A percentile compares a stretch with the other conserved stretches of the same genome.
Evolutionary conservation across 208 protist genomes (phyloP).

Genomic region (Trypanosoma rangeli): DNA sequence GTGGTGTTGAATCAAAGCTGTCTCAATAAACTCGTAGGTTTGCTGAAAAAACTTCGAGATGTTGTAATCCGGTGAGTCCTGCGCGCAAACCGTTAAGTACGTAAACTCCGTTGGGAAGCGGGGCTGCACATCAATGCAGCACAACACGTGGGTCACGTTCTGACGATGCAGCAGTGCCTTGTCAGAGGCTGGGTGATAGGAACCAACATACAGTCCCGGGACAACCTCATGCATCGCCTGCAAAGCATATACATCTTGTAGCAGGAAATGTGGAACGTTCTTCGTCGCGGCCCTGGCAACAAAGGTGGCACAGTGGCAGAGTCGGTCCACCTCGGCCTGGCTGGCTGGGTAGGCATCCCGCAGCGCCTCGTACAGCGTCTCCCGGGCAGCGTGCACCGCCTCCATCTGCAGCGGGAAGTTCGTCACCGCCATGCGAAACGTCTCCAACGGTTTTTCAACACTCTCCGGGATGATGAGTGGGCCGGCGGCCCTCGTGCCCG

Average conservation of each 20-base stretch:
- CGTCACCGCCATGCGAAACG: slow-evolving; percentile 61
- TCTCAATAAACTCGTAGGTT: slow-evolving; percentile 79
- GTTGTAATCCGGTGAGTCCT: slow-evolving; percentile 47
- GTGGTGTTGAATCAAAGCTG: slow-evolving; percentile 41
- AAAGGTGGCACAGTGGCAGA: slow-evolving; percentile 7
- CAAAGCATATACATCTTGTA: slow-evolving; percentile 21
- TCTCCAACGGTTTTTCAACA: slow-evolving; percentile 39
- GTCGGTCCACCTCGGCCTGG: slow-evolving; percentile 8
- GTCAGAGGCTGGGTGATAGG: slow-evolving; percentile 59
- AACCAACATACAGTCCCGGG: slow-evolving; percentile 78
- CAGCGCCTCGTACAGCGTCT: slow-evolving; percentile 28
- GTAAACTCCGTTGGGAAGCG: slow-evolving; percentile 61
- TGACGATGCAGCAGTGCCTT: slow-evolving; percentile 36
- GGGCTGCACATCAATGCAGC: slow-evolving; percentile 55
- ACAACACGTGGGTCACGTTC: slow-evolving; percentile 75
- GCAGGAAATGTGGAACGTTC: slow-evolving; percentile 23
- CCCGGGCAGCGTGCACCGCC: slow-evolving; percentile 20
- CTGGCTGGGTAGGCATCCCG: slow-evolving; percentile 17
- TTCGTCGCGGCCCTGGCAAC: neutral
- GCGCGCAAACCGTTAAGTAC: slow-evolving; percentile 51
- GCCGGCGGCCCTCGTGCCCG: slow-evolving; percentile 23
- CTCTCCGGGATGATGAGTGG: slow-evolving; percentile 28
- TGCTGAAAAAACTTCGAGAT: slow-evolving; percentile 51
- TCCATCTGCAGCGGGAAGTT: slow-evolving; percentile 44
- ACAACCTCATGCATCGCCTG: slow-evolving; percentile 78